Evolutionary conservation across 2,329 filamentous ascomycete species (phyloP), one percentile per base, ranked within the genome.

Genomic region (Neocatenulostroma microsporum): DNA sequence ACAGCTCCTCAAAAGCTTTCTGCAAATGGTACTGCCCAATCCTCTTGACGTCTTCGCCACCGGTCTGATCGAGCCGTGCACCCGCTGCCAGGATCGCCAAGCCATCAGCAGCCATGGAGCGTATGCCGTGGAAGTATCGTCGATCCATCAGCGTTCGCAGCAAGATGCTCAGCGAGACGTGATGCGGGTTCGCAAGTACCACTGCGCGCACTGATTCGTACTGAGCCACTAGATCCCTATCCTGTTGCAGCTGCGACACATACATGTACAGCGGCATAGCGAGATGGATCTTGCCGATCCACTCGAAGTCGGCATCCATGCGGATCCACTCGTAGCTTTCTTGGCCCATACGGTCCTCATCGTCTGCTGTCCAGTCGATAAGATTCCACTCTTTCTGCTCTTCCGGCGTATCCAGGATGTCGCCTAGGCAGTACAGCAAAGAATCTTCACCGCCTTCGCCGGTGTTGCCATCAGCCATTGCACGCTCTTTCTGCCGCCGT

Each of bases 241-340:
- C 91, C 61, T 98, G 91, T 59, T 98, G 91, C 44, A 98, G 70
- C 60, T 98, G 91, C 15, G 91, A 95, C 40, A 94, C 78, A 58
- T 91, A 95, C 93, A 98, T 98, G 69, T 96, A 96, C 4, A 85
- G 78, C 30, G 86, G 86, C 73, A 95, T 86, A 45, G 80, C 81
- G 32, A 82, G 66, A 42, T 82, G 80, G 61, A 94, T 84, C 48
- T 81, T 81, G 62, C 84, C 91, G 40, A 95, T 80, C 91, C 91
- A 98, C 60, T 98, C 91, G 49, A 96, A 96, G 62, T 98, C 93
- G 12, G 89, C 88, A 60, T 98, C 91, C 64, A 96, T 84, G 14
- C 91, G 82, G 50, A 98, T 94, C 91, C 93, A 98, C 59, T 98
- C 91, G 54, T 95, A 98, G 0, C 86, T 94, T 57, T 98, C 91